Percentiles rank a stretch among this genome's conserved stretches.
phyloP scores from a whole-genome alignment of 1,284 basidiomycete genomes.

The Leccinum fuscescens region DNA sequence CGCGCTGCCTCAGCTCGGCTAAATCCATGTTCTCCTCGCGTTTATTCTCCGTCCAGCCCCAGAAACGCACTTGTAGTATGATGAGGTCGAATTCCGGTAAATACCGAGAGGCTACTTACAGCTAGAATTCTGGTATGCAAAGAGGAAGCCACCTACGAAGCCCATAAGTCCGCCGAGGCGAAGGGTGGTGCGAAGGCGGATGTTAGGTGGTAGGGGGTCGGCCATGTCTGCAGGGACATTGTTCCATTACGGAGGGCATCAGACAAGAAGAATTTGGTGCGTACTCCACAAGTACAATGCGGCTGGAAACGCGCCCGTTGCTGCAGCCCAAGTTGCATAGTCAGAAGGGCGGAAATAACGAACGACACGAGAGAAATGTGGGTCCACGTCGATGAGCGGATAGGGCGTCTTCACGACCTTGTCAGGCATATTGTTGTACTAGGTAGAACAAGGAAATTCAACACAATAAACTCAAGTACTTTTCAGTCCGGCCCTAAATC shows the following conservation, averaged over 20 bases:
- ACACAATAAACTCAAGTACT: slow-evolving; percentile 8
- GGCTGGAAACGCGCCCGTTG: slow-evolving; percentile 77
- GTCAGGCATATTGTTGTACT: slow-evolving; percentile 53
- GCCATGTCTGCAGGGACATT: slow-evolving; percentile 41
- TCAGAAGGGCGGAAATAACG: slow-evolving; percentile 89
- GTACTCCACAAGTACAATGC: slow-evolving; percentile 76
- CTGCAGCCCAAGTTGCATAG: slow-evolving; percentile 82
- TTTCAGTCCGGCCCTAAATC: slow-evolving; percentile 32
- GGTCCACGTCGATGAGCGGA: slow-evolving; percentile 90
- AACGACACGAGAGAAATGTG: slow-evolving; percentile 86
- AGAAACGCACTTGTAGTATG: slow-evolving; percentile 73
- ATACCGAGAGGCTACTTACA: slow-evolving; percentile 49
- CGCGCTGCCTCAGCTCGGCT: slow-evolving; percentile 72
- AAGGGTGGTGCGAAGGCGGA: slow-evolving; percentile 33
- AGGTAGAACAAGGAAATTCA: slow-evolving; percentile 7
- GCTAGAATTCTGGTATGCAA: slow-evolving; percentile 90
- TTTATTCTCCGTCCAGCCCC: slow-evolving; percentile 95
- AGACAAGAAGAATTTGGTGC: slow-evolving; percentile 19
- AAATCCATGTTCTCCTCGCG: slow-evolving; percentile 76
- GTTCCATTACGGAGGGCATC: slow-evolving; percentile 12
- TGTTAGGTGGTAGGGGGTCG: slow-evolving; percentile 37
- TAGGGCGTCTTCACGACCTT: slow-evolving; percentile 72
- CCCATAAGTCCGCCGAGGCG: slow-evolving; percentile 52
- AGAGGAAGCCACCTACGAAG: slow-evolving; percentile 85
- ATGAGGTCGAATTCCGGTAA: slow-evolving; percentile 18